phyloP scores from a whole-genome alignment of 2,329 filamentous ascomycete genomes.

The Arthroderma sp. region DNA sequence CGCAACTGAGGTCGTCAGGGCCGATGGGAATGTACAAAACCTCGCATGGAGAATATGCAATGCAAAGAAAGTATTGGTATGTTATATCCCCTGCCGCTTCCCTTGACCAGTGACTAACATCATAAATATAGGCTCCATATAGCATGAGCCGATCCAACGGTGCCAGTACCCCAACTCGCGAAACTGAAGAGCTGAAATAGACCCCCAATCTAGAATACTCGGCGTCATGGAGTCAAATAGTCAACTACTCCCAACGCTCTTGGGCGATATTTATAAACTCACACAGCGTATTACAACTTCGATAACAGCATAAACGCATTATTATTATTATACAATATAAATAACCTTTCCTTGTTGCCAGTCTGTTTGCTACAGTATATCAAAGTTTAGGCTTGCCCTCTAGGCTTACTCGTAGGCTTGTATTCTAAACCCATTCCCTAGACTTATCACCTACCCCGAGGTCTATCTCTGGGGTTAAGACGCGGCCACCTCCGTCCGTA shows the following conservation, averaged over 20 bases:
- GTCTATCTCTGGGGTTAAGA: too few species aligned
- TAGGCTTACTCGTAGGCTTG: too few species aligned
- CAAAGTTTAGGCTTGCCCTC: too few species aligned
- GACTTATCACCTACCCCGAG: too few species aligned
- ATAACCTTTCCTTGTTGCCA: too few species aligned
- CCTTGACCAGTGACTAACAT: not conserved
- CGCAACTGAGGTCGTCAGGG: slow-evolving; percentile 78
- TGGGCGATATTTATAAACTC: not conserved
- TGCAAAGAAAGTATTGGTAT: slow-evolving; percentile 84
- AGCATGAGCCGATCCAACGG: slow-evolving; percentile 57
- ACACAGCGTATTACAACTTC: too few species aligned
- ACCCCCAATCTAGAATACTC: not conserved
- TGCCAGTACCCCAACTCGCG: slow-evolving; percentile 44
- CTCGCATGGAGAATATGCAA: slow-evolving; percentile 91
- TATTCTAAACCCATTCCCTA: too few species aligned
- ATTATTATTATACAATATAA: not conserved
- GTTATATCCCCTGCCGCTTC: slow-evolving; percentile 24
- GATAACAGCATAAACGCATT: not conserved
- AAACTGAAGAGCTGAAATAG: slow-evolving; percentile 2
- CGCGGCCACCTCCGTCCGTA: too few species aligned
- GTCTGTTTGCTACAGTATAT: too few species aligned
- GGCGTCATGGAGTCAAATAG: not conserved
- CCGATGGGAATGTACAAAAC: slow-evolving; percentile 81
- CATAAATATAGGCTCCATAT: slow-evolving; percentile 49
- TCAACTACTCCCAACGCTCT: not conserved